Base-by-base conservation (phyloP, 305 asterid genomes). In the Stenogyne calaminthoides region DNA sequence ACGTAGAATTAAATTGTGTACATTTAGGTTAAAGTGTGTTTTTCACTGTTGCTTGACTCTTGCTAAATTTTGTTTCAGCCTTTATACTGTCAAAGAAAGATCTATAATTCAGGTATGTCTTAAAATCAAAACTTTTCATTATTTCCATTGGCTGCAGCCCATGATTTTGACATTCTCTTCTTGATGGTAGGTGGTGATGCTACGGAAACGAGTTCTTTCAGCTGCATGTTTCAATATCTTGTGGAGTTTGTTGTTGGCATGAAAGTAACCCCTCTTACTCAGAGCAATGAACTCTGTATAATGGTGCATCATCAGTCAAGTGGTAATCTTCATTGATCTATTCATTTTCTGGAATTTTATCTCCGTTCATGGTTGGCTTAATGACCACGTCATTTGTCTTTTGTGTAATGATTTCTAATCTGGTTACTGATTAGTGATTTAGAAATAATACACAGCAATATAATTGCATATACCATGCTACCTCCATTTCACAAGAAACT, bases 191-290 rank as follows among this genome's bases (percentile, higher is more conserved):
- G 85, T 68, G 87, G 73, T 73, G 85, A 82, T 81, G 78, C 72
- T 29, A 27, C 77, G n/a, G 93, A 80, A 34, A 57, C 76, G 22
- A 78, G 79, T 65, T 78, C 83, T 47, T 70, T 70, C 82, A 76
- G 70, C 81, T 95, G 99, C 79, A 74, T 87, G 85, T 92, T 90
- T 74, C 98, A 86, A 82, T 80, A 84, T 77, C 90, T 95, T 70
- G 82, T 87, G 64, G 95, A 89, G 87, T 84, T 83, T 67, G 79
- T 89, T 56, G 77, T 87, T 65, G 94, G 96, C 76, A 73, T 95
- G 97, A 84, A 92, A 84, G 36, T 89, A 39, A 85, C 89, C 16
- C 78, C 85, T 70, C 67, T 75, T 27, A 44, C 77, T 72, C 88
- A 87, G 76, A 88, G 85, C 64, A 87, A 83, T 54, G 89, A 84